Evolutionary conservation across 345 rosid species (phyloP), one percentile per base, ranked within the genome.

Genomic region (Moricandia arvensis): DNA sequence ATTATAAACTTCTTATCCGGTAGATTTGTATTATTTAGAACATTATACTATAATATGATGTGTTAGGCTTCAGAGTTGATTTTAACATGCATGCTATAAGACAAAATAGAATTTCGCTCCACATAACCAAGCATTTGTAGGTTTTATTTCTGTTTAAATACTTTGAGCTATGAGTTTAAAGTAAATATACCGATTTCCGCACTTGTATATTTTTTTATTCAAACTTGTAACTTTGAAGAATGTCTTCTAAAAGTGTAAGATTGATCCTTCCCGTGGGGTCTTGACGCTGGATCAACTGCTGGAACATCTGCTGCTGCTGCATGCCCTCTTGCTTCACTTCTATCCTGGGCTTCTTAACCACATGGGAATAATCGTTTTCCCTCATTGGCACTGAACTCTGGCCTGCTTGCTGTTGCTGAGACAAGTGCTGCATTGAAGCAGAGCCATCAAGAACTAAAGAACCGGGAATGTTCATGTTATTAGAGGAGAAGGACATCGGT

Each of bases 271-370:
- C 83, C 63, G 65, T 62, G 33, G 90, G 60, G 61, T 89, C 96
- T 68, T 88, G 97, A 64, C 90, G 87, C 73, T 91, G 97, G 69
- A 91, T 73, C 82, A 91, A 79, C 75, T 91, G 93, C 35, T 90
- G 99, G 43, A 90, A 57, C 62, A 91, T 77, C 83, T 86, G 96
- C 68, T 88, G 97, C 82, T 85, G 96, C 67, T 89, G 41, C 77
- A 95, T 72, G 67, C 88, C 97, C 82, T 95, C 97, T 77, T 86
- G 97, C 82, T 92, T 92, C 65, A 95, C 86, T 73, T 92, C 99
- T 62, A 95, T 9, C 59, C 91, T 85, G 0, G 88, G 97, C 73
- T 95, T 91, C 89, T 95, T 95, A 82, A 86, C 79, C 6, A 79
- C 72, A 26, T 79, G 82, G 33, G 71, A 26, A 29, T 69, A 74